Evolutionary conservation across 2,329 filamentous ascomycete species (phyloP).

Genomic region (Aspergillus neoniger): DNA sequence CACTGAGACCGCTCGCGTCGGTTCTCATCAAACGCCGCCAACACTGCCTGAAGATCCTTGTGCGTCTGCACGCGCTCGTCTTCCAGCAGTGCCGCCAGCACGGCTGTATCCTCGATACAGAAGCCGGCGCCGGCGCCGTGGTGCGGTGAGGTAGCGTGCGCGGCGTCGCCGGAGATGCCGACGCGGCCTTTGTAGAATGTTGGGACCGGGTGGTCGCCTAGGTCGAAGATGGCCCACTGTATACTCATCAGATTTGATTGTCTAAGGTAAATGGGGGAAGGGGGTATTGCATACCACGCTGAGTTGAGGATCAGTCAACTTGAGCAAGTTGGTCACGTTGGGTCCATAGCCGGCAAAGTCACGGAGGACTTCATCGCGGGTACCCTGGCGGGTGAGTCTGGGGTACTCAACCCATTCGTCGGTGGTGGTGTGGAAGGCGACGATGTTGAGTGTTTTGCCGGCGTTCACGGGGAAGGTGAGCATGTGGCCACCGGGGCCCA

Average conservation of each 20-base stretch:
- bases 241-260: neutral
- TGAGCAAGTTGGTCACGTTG: conserved; percentile 27
- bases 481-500: conserved; percentile 49
- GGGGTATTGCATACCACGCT: conserved; percentile 21
- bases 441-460: conserved; percentile 52
- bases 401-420: conserved; percentile 29
- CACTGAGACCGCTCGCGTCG: conserved; percentile 34
- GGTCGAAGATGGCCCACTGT: conserved; percentile 47
- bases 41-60: conserved; percentile 30
- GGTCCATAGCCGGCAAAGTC: conserved; percentile 27
- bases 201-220: conserved; percentile 40
- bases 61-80: conserved; percentile 24
- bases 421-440: conserved; percentile 40
- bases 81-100: conserved; percentile 30
- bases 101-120: conserved; percentile 36
- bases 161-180: conserved; percentile 43
- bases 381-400: conserved; percentile 22
- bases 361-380: conserved; percentile 24
- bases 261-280: neutral
- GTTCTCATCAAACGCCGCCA: conserved; percentile 30
- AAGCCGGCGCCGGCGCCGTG: conserved; percentile 43
- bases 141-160: conserved; percentile 46
- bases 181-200: conserved; percentile 38
- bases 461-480: conserved; percentile 53
- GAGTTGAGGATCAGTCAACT: conserved; percentile 32